These are phyloP conservation scores for Acer saccharum DNA, from an alignment of 345 rosid genomes.

Conservation along the genomic window DNA sequence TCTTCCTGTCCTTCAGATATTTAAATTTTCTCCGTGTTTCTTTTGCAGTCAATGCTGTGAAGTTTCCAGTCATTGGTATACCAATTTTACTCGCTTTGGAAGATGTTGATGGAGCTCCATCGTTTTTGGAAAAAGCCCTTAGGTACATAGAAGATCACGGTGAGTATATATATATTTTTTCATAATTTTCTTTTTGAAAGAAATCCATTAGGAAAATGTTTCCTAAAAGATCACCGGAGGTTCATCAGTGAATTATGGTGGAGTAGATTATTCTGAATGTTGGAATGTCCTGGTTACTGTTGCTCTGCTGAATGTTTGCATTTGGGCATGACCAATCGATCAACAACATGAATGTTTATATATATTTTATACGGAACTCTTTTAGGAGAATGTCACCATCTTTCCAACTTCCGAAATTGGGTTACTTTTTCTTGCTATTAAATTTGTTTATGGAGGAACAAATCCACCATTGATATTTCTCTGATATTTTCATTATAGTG, in stretches of 20 bases:
- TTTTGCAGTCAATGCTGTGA: constrained; percentile 58
- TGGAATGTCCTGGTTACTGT: constrained; percentile 4
- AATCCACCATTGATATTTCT: not conserved
- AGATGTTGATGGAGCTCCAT: constrained; percentile 97
- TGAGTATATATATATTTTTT: constrained; percentile 42
- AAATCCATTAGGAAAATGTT: not conserved
- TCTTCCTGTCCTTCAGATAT: constrained; percentile 7
- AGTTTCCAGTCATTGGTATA: constrained; percentile 65
- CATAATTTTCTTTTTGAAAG: not conserved
- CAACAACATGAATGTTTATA: not conserved
- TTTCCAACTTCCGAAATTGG: constrained; percentile 1
- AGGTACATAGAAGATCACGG: constrained; percentile 89
- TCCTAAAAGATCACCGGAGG: not conserved
- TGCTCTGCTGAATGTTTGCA: constrained; percentile 10
- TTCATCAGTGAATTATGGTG: not conserved
- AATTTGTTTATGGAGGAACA: not conserved
- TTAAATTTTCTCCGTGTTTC: constrained; percentile 17
- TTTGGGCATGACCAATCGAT: not conserved
- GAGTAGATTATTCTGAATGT: not conserved
- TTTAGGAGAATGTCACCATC: not conserved
- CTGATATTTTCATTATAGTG: not conserved
- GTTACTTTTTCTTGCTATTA: not conserved
- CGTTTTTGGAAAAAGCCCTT: constrained; percentile 97
- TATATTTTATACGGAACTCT: not conserved
- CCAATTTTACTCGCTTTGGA: constrained; percentile 94